These are phyloP conservation scores for Allium fistulosum DNA, from an alignment of 106 monocot genomes.

Conservation along the genomic window DNA sequence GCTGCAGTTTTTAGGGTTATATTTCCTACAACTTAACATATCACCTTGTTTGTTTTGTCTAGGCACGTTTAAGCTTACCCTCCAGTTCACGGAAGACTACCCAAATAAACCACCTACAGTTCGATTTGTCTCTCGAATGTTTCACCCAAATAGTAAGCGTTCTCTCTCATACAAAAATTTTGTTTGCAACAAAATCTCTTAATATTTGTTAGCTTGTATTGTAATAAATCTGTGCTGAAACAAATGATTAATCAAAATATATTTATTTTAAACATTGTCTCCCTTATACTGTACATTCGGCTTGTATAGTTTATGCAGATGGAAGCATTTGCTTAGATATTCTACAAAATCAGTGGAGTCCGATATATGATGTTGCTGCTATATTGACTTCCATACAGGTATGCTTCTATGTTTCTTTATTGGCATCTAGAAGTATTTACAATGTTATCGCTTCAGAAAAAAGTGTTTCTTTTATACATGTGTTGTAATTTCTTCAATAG, in stretches of 20 bases:
- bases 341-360: constrained; percentile 28
- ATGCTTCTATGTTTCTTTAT: neutral
- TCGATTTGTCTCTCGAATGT: constrained; percentile 26
- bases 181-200: too few species aligned
- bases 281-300: neutral
- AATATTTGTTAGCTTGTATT: too few species aligned
- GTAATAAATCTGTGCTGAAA: too few species aligned
- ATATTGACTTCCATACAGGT: constrained; percentile 30
- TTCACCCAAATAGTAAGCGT: constrained; percentile 25
- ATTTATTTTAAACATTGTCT: neutral
- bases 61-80: constrained; percentile 19
- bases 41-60: neutral
- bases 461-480: too few species aligned
- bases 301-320: constrained; percentile 21
- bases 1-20: too few species aligned
- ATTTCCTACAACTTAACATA: too few species aligned
- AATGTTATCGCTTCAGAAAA: too few species aligned
- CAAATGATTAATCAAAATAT: too few species aligned
- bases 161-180: too few species aligned
- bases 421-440: too few species aligned
- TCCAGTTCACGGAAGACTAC: constrained; percentile 14
- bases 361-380: constrained; percentile 26
- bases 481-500: too few species aligned
- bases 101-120: constrained; percentile 19
- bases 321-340: constrained; percentile 31